Base-by-base conservation (phyloP, 2,329 filamentous ascomycete genomes). In the Cladosporium sphaerospermum region DNA sequence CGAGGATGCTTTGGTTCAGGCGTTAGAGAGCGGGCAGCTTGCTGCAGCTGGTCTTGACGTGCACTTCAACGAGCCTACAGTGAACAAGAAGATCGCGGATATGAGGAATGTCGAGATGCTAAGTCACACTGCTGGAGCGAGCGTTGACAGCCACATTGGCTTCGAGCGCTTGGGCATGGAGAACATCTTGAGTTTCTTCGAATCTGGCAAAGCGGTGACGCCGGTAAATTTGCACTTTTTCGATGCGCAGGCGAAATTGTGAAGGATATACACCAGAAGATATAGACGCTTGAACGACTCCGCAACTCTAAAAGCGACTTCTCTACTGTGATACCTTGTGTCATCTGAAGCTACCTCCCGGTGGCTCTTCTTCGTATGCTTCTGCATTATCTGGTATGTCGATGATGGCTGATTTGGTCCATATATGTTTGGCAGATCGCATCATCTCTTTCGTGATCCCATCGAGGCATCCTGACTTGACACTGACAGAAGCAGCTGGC, bases 161-260 rank as follows among this genome's bases (percentile, higher is more conserved):
- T 73, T 74, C 47, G 70, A 74, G 58, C 56, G 69, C 18, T 60
- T 67, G 53, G 67, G 66, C 0, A 69, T 71, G 64, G 65, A 66
- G 61, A 70, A 71, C 37, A 69, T 71, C 13, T 39, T 67, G 37
- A 77, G 78, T 0, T 83, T 83, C 53, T 63, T 85, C 52, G 66
- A 67, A 2, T 78, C 77, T 0, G 70, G 71, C 2, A 69, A 76
- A 54, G 69, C 80, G 2, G 67, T 84, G 19, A 83, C 83, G 49
- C 79, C 83, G 0, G 83, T 86, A 10, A 87, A 88, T 63, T 33
- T 81, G 67, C 75, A 82, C 44, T 76, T 75, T 64, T 56, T 84
- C n/a, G 54, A 57, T 44, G 69, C 64, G 56, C 56, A 57, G 49
- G 42, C 57, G 18, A 62, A 60, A 57, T 23, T 63, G 41, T 59